Percentiles rank a stretch among this genome's conserved stretches.
Conservation (phyloP, 345 rosid species). For the Linum lewisii region DNA sequence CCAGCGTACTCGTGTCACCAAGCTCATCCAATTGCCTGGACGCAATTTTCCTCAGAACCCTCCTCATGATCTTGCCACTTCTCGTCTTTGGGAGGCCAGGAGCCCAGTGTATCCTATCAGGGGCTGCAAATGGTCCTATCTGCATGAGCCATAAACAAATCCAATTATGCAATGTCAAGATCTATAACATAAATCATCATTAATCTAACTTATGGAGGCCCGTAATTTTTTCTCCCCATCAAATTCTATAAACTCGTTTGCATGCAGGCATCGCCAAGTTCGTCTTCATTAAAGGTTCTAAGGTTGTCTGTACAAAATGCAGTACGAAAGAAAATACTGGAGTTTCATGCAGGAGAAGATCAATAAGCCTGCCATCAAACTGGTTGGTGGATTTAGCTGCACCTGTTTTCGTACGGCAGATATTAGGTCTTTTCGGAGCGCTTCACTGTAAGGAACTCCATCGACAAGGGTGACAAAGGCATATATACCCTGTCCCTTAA, state of each 20-base stretch:
- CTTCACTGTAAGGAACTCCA: slow-evolving; percentile 80
- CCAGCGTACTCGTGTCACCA: slow-evolving; percentile 90
- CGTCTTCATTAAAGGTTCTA: background rate
- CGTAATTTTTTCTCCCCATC: background rate
- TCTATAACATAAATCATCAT: background rate
- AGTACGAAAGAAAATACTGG: background rate
- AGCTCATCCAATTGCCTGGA: slow-evolving; percentile 76
- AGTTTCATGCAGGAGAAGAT: background rate
- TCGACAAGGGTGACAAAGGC: slow-evolving; percentile 92
- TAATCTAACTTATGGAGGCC: background rate
- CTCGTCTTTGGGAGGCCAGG: slow-evolving; percentile 92
- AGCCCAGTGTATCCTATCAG: slow-evolving; percentile 94
- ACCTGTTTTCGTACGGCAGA: slow-evolving; percentile 82
- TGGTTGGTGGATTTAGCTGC: slow-evolving; percentile 3
- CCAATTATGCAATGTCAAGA: too few relatives aligned
- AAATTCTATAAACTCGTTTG: background rate
- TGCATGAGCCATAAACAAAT: slow-evolving; percentile 15
- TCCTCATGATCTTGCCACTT: slow-evolving; percentile 98
- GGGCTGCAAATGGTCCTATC: slow-evolving; percentile 98
- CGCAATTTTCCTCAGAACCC: slow-evolving; percentile 90
- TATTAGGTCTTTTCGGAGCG: slow-evolving; percentile 64
- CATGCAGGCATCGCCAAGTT: background rate
- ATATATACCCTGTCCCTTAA: slow-evolving; percentile 93
- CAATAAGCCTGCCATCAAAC: background rate
- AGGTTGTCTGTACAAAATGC: background rate